Percentiles rank a stretch among this genome's conserved stretches.
These are phyloP conservation scores for Elongisporangium anandrum DNA, from an alignment of 352 stramenopile species.

Conservation along the genomic window DNA sequence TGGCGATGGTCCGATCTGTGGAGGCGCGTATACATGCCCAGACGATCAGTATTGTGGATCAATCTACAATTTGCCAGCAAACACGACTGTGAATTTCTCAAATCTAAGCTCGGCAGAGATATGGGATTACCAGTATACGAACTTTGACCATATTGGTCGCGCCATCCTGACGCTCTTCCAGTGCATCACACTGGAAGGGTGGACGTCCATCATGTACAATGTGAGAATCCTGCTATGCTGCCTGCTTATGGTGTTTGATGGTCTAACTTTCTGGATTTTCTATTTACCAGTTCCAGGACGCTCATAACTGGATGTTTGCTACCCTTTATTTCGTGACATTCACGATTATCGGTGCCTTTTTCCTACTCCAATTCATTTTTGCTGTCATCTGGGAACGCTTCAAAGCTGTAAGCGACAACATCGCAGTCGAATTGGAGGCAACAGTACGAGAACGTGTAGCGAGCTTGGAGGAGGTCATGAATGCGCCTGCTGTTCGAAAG, in stretches of 20 bases:
- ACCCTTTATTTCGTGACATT: slow-evolving; percentile 75
- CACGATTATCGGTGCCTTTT: slow-evolving; percentile 78
- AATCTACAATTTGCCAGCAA: slow-evolving; percentile 23
- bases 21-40: slow-evolving; percentile 28
- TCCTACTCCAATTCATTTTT: slow-evolving; percentile 81
- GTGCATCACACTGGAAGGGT: slow-evolving; percentile 87
- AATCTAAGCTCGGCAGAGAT: slow-evolving; percentile 33
- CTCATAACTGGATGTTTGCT: slow-evolving; percentile 30
- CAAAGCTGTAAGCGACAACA: slow-evolving; percentile 37
- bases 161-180: slow-evolving; percentile 87
- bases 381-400: slow-evolving; percentile 72
- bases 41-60: slow-evolving; percentile 33
- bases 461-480: slow-evolving; percentile 4
- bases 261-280: too few species aligned
- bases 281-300: slow-evolving; percentile 24
- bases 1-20: slow-evolving; percentile 20
- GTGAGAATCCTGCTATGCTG: too few species aligned
- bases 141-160: slow-evolving; percentile 81
- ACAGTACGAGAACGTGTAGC: slow-evolving; percentile 23
- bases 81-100: slow-evolving; percentile 22
- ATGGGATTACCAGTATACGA: slow-evolving; percentile 73
- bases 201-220: slow-evolving; percentile 82
- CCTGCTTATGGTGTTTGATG: too few species aligned
- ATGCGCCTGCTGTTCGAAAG: background rate
- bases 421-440: slow-evolving; percentile 30